Conservation (phyloP, 83 land plant genomes). For the Isoetes engelmannii region DNA sequence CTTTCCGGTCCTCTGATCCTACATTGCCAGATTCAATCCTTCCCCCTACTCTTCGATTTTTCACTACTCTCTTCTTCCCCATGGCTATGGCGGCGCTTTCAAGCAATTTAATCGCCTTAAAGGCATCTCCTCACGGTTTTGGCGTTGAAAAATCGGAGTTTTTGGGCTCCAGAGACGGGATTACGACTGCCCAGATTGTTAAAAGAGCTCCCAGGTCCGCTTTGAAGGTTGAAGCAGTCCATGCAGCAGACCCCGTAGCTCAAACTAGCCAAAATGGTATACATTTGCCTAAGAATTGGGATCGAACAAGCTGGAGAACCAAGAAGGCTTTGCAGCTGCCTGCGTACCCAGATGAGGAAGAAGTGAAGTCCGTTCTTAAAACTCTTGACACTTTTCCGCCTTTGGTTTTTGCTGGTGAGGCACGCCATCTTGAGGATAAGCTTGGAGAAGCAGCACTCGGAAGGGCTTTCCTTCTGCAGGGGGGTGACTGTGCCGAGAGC, state of each 20-base stretch:
- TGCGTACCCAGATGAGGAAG: constrained; percentile 43
- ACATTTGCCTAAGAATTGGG: constrained; percentile 25
- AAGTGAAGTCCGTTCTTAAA: constrained; percentile 39
- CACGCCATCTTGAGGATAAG: constrained; percentile 46
- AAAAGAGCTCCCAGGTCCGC: background rate
- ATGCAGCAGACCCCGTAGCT: constrained; percentile 1
- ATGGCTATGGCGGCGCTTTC: too few relatives aligned
- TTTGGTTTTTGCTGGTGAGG: constrained; percentile 68
- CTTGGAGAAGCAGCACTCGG: constrained; percentile 61
- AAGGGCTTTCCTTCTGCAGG: constrained; percentile 55
- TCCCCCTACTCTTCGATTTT: too few relatives aligned
- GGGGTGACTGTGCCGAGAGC: constrained; percentile 66
- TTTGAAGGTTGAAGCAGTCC: constrained; percentile 1
- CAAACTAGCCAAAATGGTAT: background rate
- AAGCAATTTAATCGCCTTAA: too few relatives aligned
- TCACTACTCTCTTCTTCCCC: too few relatives aligned
- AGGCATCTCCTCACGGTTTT: too few relatives aligned
- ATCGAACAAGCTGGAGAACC: constrained; percentile 42
- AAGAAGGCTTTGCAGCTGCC: constrained; percentile 63
- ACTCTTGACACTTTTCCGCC: constrained; percentile 54
- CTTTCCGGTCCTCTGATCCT: too few relatives aligned
- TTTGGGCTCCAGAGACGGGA: too few relatives aligned
- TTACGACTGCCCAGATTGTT: too few relatives aligned
- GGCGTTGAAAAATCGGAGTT: too few relatives aligned
- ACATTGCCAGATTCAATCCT: too few relatives aligned